Conservation (phyloP, 2,329 filamentous ascomycete species). For the Ambrosiella cleistominuta region DNA sequence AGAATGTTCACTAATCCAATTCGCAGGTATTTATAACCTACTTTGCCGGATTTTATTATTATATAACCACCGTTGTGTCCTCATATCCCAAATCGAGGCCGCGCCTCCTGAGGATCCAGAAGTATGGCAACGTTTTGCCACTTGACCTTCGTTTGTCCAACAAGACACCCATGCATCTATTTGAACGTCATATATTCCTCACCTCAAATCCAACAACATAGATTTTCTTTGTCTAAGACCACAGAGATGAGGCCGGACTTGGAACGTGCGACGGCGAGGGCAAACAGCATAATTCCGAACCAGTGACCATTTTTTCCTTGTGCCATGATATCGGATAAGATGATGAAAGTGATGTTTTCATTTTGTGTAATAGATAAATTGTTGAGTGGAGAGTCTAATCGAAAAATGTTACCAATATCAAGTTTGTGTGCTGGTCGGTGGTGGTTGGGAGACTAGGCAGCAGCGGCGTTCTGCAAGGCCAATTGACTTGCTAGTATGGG, state of each 20-base stretch:
- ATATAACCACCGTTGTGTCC: neutral
- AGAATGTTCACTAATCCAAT: too few species aligned
- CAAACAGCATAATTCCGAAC: neutral
- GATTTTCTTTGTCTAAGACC: neutral
- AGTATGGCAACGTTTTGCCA: neutral
- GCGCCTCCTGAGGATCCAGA: neutral
- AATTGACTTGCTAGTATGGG: neutral
- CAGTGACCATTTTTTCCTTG: too few species aligned
- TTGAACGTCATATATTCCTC: neutral
- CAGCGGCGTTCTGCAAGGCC: neutral
- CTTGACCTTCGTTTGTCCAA: neutral
- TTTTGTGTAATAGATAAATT: neutral
- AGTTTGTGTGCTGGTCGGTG: neutral
- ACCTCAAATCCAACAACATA: neutral
- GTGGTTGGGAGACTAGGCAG: conserved; percentile 1
- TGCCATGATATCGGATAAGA: neutral
- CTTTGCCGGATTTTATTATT: neutral
- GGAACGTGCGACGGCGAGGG: neutral
- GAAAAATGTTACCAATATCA: neutral
- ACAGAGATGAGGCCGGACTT: neutral
- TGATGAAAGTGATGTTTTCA: neutral
- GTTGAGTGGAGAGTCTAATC: neutral
- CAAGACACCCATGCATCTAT: neutral
- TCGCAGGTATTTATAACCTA: neutral
- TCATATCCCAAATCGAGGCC: neutral